Conservation (phyloP, 257 asterid species). For the Leptodermis oblonga region DNA sequence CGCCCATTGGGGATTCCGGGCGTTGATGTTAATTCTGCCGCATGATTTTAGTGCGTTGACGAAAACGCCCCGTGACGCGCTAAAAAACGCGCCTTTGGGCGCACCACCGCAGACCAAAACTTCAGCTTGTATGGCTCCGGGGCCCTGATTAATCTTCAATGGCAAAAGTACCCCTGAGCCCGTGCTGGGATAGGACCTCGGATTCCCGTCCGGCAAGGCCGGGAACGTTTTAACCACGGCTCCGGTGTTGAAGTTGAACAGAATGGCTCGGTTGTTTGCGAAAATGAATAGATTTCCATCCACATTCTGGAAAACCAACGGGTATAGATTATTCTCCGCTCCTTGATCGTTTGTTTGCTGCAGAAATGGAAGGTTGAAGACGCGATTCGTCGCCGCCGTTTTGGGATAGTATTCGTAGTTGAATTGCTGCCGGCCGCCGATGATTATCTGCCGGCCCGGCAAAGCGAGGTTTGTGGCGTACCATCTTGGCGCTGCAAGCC, state of each 20-base stretch:
- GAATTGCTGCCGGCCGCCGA: conserved; percentile 38
- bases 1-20: conserved; percentile 36
- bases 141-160: conserved; percentile 18
- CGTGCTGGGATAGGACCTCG: conserved; percentile 41
- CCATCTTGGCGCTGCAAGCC: conserved; percentile 24
- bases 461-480: conserved; percentile 43
- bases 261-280: conserved; percentile 36
- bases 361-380: conserved; percentile 28
- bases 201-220: conserved; percentile 29
- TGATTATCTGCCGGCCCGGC: conserved; percentile 36
- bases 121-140: conserved; percentile 15
- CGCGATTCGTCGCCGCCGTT: not conserved
- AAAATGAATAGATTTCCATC: conserved; percentile 46
- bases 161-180: conserved; percentile 49
- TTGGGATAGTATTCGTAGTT: conserved; percentile 46
- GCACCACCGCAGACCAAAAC: conserved; percentile 50
- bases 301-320: conserved; percentile 33
- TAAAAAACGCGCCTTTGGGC: conserved; percentile 28
- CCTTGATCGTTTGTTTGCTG: conserved; percentile 30
- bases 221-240: conserved; percentile 33
- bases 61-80: conserved; percentile 15
- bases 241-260: conserved; percentile 24
- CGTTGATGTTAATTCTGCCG: conserved; percentile 31
- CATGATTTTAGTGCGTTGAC: conserved; percentile 35
- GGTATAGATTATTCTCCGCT: conserved; percentile 40